These are phyloP conservation scores for Ganoderma boninense DNA, from an alignment of 1,284 basidiomycete species.

Conservation along the genomic window DNA sequence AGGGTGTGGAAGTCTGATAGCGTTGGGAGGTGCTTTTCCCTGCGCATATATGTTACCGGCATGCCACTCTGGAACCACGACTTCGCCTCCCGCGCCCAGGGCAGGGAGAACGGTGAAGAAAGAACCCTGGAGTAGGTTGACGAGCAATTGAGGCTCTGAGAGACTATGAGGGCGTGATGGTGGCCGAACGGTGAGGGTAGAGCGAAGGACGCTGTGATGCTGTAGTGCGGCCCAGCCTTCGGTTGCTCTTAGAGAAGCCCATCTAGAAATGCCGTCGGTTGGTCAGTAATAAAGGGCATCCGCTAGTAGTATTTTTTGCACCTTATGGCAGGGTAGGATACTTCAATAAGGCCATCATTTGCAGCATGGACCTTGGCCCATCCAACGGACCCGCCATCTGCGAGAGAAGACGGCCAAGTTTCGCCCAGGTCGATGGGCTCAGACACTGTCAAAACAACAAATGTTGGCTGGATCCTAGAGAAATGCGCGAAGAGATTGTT, in stretches of 20 bases:
- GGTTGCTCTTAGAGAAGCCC: slow-evolving; percentile 69
- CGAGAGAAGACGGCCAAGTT: slow-evolving; percentile 71
- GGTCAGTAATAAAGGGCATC: not conserved
- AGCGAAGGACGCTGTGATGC: slow-evolving; percentile 73
- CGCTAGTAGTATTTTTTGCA: slow-evolving; percentile 32
- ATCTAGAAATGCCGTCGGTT: slow-evolving; percentile 49
- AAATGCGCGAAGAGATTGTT: slow-evolving; percentile 27
- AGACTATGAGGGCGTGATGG: slow-evolving; percentile 37
- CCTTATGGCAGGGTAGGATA: slow-evolving; percentile 72
- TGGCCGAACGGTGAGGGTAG: slow-evolving; percentile 64
- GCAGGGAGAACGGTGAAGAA: slow-evolving; percentile 70
- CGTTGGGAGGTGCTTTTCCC: slow-evolving; percentile 55
- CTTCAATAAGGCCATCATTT: slow-evolving; percentile 54
- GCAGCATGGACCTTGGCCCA: slow-evolving; percentile 57
- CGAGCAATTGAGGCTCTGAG: slow-evolving; percentile 49
- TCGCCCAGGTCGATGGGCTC: slow-evolving; percentile 53
- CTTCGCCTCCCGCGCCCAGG: slow-evolving; percentile 20
- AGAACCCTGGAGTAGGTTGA: slow-evolving; percentile 64
- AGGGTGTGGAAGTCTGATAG: slow-evolving; percentile 56
- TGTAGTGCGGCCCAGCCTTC: slow-evolving; percentile 88
- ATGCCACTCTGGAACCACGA: slow-evolving; percentile 66
- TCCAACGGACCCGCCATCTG: slow-evolving; percentile 63
- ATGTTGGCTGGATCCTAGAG: not conserved
- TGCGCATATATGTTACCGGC: slow-evolving; percentile 78
- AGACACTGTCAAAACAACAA: slow-evolving; percentile 45